Evolutionary conservation across 805 yeast species (phyloP).

Genomic region (Yarrowia sp.): DNA sequence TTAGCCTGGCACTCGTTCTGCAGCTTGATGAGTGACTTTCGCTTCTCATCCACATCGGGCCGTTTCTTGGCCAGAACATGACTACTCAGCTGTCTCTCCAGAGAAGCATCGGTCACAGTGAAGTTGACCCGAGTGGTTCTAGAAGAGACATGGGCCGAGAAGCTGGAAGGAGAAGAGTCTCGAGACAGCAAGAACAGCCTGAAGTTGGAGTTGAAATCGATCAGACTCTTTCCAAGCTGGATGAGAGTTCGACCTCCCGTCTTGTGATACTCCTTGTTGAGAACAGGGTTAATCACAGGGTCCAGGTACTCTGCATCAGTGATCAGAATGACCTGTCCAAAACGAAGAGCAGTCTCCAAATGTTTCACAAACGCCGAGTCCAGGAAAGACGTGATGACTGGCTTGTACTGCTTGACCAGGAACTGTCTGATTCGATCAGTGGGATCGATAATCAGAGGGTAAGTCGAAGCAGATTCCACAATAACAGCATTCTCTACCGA

Average conservation of each 20-base stretch:
- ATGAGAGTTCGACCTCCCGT: slow-evolving; percentile 70
- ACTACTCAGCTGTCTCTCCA: slow-evolving; percentile 62
- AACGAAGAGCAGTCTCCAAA: slow-evolving; percentile 74
- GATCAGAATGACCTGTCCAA: slow-evolving; percentile 72
- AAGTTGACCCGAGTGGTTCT: slow-evolving; percentile 60
- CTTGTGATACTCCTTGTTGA: slow-evolving; percentile 56
- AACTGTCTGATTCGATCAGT: slow-evolving; percentile 46
- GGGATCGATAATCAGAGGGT: slow-evolving; percentile 74
- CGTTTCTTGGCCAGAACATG: slow-evolving; percentile 50
- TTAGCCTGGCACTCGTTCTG: slow-evolving; percentile 58
- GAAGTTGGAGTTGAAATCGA: slow-evolving; percentile 68
- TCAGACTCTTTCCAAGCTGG: slow-evolving; percentile 54
- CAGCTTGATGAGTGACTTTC: slow-evolving; percentile 51
- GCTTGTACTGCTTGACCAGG: slow-evolving; percentile 37
- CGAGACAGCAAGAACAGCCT: slow-evolving; percentile 57
- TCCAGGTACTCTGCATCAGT: slow-evolving; percentile 79
- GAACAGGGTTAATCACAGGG: slow-evolving; percentile 62
- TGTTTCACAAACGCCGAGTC: slow-evolving; percentile 63
- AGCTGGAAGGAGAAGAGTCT: slow-evolving; percentile 51
- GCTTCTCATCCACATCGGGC: slow-evolving; percentile 64
- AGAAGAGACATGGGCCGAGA: slow-evolving; percentile 49
- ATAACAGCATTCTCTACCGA: slow-evolving; percentile 62
- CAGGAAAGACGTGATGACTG: slow-evolving; percentile 63
- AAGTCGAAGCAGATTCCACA: slow-evolving; percentile 41
- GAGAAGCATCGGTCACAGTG: slow-evolving; percentile 62